Percentiles rank a stretch among this genome's conserved stretches.
These are phyloP conservation scores for Skeletonema tropicum DNA, from an alignment of 108 stramenopile species.

Conservation along the genomic window DNA sequence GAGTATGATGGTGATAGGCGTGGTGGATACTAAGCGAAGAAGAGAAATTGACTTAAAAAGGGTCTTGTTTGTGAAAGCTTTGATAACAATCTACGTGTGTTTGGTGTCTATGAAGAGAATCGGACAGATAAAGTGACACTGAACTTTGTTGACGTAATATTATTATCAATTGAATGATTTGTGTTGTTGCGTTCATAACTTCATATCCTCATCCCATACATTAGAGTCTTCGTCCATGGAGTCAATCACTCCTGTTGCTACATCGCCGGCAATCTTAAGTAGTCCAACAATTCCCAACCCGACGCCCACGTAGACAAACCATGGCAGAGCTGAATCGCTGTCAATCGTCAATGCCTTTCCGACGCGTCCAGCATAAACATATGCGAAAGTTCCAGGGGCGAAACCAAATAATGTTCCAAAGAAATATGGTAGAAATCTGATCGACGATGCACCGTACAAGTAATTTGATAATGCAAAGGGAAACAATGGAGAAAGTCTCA, in stretches of 20 bases:
- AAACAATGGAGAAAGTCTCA: conserved; percentile 86
- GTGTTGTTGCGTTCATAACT: conserved; percentile 1
- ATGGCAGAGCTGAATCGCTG: conserved; percentile 54
- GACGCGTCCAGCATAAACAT: conserved; percentile 76
- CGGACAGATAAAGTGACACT: not conserved
- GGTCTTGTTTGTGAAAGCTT: not conserved
- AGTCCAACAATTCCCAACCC: conserved; percentile 59
- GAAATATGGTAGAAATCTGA: conserved; percentile 73
- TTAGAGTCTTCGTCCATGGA: conserved; percentile 61
- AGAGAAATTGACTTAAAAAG: not conserved
- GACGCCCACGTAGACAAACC: conserved; percentile 71
- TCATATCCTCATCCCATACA: conserved; percentile 15
- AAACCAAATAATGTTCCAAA: conserved; percentile 79
- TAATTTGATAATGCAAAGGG: conserved; percentile 93
- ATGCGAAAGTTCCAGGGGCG: conserved; percentile 81
- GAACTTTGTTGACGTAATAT: not conserved
- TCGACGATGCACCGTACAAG: conserved; percentile 84
- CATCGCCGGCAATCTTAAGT: conserved; percentile 66
- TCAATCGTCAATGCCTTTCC: conserved; percentile 67
- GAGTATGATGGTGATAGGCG: conserved; percentile 2
- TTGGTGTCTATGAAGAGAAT: not conserved
- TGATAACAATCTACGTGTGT: not conserved
- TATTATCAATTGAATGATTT: not conserved
- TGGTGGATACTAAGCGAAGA: not conserved
- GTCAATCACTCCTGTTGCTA: conserved; percentile 67